Evolutionary conservation across 1,284 basidiomycete species (phyloP).

Genomic region (Vanrija sp.): DNA sequence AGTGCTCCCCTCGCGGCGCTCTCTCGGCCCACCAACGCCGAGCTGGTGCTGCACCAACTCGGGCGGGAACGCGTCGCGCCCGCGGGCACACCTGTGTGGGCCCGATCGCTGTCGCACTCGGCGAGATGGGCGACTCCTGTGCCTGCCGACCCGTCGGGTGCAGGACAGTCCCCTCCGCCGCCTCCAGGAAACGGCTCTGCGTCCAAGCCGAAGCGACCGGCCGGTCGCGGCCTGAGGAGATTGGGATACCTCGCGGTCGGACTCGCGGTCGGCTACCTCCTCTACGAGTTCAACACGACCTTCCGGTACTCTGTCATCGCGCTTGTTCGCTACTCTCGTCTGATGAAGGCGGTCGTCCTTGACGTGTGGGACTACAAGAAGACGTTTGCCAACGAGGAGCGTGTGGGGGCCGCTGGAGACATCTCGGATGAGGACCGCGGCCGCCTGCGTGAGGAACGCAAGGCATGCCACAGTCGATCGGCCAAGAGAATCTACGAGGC

Average conservation of each 20-base stretch:
- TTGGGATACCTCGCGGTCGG: conserved; percentile 28
- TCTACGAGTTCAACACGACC: conserved; percentile 49
- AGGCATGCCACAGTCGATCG: conserved; percentile 74
- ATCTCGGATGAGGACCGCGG: conserved; percentile 52
- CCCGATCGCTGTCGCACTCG: not conserved
- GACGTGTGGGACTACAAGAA: conserved; percentile 78
- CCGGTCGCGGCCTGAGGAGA: conserved; percentile 1
- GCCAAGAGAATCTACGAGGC: conserved; percentile 71
- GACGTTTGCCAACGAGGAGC: conserved; percentile 58
- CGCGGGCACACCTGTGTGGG: too few relatives aligned
- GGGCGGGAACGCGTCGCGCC: too few relatives aligned
- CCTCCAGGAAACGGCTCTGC: not conserved
- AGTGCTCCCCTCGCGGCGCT: too few relatives aligned
- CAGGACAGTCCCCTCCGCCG: not conserved
- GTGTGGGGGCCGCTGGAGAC: conserved; percentile 8
- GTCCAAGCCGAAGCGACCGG: not conserved
- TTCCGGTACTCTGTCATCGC: conserved; percentile 51
- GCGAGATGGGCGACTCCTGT: not conserved
- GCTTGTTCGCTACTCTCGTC: conserved; percentile 63
- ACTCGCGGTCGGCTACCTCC: conserved; percentile 29
- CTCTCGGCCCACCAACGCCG: too few relatives aligned
- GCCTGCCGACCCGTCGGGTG: not conserved
- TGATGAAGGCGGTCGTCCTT: conserved; percentile 51
- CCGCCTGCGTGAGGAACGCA: conserved; percentile 59
- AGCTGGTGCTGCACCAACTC: too few relatives aligned